phyloP scores from a whole-genome alignment of 2,329 filamentous ascomycete species.

The Fusarium proliferatum region DNA sequence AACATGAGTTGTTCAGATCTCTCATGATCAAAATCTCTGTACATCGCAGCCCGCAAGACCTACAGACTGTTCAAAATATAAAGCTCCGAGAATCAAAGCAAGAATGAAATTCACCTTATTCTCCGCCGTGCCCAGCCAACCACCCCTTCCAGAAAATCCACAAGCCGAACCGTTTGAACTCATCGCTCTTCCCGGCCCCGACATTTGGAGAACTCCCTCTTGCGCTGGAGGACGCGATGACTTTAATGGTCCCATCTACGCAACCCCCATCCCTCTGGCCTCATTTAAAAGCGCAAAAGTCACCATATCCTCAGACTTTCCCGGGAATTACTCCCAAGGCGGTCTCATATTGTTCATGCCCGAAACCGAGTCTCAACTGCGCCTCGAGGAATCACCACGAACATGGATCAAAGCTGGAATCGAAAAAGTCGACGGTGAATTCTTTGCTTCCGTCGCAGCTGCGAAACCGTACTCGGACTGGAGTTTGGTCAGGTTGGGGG shows the following conservation, averaged over 20 bases:
- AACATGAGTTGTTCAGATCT: background rate
- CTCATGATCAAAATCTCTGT: accelerated
- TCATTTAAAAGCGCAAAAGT: background rate
- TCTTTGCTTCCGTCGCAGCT: background rate
- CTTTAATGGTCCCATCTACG: conserved; percentile 1
- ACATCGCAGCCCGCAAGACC: background rate
- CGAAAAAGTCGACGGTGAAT: background rate
- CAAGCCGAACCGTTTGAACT: background rate
- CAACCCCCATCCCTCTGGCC: background rate
- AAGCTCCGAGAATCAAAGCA: too few species aligned
- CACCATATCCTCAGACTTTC: background rate
- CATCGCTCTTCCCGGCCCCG: background rate
- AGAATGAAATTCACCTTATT: background rate
- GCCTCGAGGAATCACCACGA: background rate
- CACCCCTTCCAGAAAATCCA: background rate
- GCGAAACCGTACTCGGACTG: background rate
- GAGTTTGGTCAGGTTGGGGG: background rate
- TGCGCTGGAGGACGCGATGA: conserved; percentile 7
- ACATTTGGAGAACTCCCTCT: conserved; percentile 6
- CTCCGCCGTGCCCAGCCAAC: background rate
- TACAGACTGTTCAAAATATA: too few species aligned
- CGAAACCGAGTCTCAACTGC: background rate
- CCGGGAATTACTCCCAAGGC: background rate
- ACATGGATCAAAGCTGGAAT: conserved; percentile 13
- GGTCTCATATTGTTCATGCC: conserved; percentile 5